These are phyloP conservation scores for Thecaphora frezii DNA, from an alignment of 1,284 basidiomycete species.

Conservation along the genomic window DNA sequence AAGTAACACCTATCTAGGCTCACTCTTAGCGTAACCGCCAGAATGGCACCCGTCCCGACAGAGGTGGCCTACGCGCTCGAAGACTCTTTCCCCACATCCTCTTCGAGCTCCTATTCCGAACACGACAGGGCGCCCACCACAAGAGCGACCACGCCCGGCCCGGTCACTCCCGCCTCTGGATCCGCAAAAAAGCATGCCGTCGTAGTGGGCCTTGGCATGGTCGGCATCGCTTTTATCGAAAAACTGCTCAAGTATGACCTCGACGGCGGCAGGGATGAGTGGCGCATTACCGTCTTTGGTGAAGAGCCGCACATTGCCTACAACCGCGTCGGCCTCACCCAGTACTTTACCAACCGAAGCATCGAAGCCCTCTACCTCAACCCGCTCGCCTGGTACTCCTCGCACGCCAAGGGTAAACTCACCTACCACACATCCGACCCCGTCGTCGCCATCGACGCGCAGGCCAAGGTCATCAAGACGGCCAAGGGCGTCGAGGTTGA, in stretches of 20 bases:
- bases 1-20: too few species aligned
- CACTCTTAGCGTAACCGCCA: too few species aligned
- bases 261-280: conserved; percentile 38
- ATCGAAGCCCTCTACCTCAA: conserved; percentile 72
- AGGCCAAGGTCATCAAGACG: conserved; percentile 63
- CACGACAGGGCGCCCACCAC: background rate
- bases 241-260: conserved; percentile 48
- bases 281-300: conserved; percentile 62
- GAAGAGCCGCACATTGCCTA: conserved; percentile 69
- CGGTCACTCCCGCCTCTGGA: background rate
- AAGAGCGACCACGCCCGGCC: conserved; percentile 23
- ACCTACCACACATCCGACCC: conserved; percentile 49
- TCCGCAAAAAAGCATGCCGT: conserved; percentile 58
- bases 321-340: conserved; percentile 67
- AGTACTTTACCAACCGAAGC: conserved; percentile 69
- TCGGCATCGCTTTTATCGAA: conserved; percentile 65
- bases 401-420: conserved; percentile 51
- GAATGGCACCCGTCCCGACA: conserved; percentile 33
- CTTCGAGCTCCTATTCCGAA: conserved; percentile 7
- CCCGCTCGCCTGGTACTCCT: conserved; percentile 66
- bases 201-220: conserved; percentile 72
- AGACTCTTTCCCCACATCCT: conserved; percentile 11
- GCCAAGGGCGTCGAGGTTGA: conserved; percentile 63
- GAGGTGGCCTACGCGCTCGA: conserved; percentile 9
- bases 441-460: conserved; percentile 64